phyloP scores from a whole-genome alignment of 768 basidiomycete species.

The Lactifluus piperatus region DNA sequence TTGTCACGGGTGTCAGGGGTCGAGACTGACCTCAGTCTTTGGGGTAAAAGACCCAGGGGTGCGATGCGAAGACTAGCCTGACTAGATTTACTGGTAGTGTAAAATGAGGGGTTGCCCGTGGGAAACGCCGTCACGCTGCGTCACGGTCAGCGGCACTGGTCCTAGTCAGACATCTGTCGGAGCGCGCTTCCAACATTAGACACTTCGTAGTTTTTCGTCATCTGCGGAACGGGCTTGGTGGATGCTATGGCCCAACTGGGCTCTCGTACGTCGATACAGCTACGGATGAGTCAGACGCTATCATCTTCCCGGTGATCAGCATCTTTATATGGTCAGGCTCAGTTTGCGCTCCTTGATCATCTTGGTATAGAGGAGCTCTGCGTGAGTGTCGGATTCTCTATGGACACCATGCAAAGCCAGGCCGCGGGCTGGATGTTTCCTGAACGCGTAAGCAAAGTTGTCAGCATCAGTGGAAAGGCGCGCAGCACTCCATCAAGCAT shows the following conservation, averaged over 20 bases:
- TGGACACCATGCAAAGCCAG: slow-evolving; percentile 98
- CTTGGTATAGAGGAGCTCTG: slow-evolving; percentile 79
- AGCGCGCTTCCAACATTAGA: too few relatives aligned
- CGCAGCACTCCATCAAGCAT: slow-evolving; percentile 90
- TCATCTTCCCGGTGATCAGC: slow-evolving; percentile 82
- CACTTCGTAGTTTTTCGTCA: slow-evolving; percentile 78
- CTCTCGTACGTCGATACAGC: slow-evolving; percentile 75
- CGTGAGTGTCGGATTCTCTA: slow-evolving; percentile 89
- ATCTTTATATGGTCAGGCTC: slow-evolving; percentile 96
- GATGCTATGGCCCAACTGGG: slow-evolving; percentile 96
- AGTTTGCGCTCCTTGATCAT: slow-evolving; percentile 78
- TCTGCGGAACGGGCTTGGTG: slow-evolving; percentile 96
- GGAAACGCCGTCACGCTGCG: too few relatives aligned
- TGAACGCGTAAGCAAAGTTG: slow-evolving; percentile 78
- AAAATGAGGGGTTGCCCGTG: too few relatives aligned
- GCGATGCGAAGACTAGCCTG: too few relatives aligned
- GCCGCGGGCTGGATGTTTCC: slow-evolving; percentile 93
- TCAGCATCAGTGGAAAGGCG: slow-evolving; percentile 92
- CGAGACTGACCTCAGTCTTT: too few relatives aligned
- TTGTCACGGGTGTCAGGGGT: too few relatives aligned
- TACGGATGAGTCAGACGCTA: slow-evolving; percentile 70
- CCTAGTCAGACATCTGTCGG: too few relatives aligned
- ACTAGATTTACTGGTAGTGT: too few relatives aligned
- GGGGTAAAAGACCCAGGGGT: too few relatives aligned
- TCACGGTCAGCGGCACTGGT: too few relatives aligned